Base-by-base conservation (phyloP, 2,329 filamentous ascomycete genomes). In the Sporothrix curviconia region DNA sequence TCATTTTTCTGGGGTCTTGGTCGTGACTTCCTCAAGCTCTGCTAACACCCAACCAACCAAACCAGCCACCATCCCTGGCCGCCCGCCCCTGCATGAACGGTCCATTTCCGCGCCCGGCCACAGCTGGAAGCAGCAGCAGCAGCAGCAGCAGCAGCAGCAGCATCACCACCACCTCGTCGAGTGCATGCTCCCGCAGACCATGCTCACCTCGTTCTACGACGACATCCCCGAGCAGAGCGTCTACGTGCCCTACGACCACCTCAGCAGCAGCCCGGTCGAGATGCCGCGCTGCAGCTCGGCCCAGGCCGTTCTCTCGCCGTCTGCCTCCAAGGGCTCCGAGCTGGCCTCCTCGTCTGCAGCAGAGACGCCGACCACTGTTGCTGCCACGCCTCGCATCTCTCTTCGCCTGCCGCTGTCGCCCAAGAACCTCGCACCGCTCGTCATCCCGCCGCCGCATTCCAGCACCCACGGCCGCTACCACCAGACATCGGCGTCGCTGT, bases 1-100 rank as follows among this genome's bases (percentile, higher is more conserved):
- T 44, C 25, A 39, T 22, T n/a, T 43, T 28, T 50, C 49, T 24
- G 28, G n/a, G n/a, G n/a, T n/a, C n/a, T n/a, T 36, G 34, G 19
- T 40, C 12, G 28, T n/a, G 36, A 24, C 49, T 50, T 17, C 55
- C 25, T 11, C 28, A 7, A 32, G 24, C 19, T 55, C 37, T 52
- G 39, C 65, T 66, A 52, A 70, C 64, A 7, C 40, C 30, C n/a
- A 46, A n/a, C n/a, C n/a, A n/a, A n/a, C n/a, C n/a, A n/a, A n/a
- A n/a, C n/a, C 62, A 86, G 84, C 85, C 61, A 87, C 85, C 28
- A 85, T 87, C 63, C 85, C 85, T 34, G 84, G 83, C 40, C 78
- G 83, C 7, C 83, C 82, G 56, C 76, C 84, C 34, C 69, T 86
- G 25, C 82, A 86, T 63, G 84, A 86, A 70, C 78, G 83, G 57